Base-by-base conservation (phyloP, 1,284 basidiomycete genomes). In the Laetiporus sulphureus region DNA sequence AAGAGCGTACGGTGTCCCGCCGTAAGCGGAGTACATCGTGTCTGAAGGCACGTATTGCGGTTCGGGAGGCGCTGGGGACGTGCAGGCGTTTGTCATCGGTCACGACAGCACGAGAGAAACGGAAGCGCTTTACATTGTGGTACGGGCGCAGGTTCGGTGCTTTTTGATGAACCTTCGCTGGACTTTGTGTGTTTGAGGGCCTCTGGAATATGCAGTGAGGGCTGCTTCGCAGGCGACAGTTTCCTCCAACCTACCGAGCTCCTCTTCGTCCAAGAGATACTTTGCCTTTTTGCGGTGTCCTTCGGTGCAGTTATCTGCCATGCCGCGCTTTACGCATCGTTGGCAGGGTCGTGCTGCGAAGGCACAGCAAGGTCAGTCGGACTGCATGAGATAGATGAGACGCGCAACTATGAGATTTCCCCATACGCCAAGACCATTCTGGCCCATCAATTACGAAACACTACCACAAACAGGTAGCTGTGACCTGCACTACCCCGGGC, bases 261-360 rank as follows among this genome's bases (percentile, higher is more conserved):
- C 92, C 34, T 90, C 87, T 36, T 93, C 91, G 61, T 95, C 91
- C 49, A 93, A 70, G 13, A 96, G 76, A 63, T 98, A 99, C 62
- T 99, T 99, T 19, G 95, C 95, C 67, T 97, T 97, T 69, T 99
- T 99, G 52, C 95, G 78, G 51, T 91, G 86, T 0, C 95, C 95
- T 59, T 99, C 95, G 29, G 85, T 84, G 60, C 95, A 99, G 46
- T 82, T 85, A 45, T 82, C 79, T 5, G 83, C 85, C 55, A 95
- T 83, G 13, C 92, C 92, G 50, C 95, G 93, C 66, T 95, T 97
- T 40, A 92, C 75, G 60, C 95, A 99, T 36, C 95, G 80, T 53
- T 89, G 85, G 67, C 95, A 99, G 20, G 95, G 95, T 42, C 95
- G 85, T 44, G 89, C 92, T 96, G 59, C 16, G 18, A n/a, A n/a